phyloP scores from a whole-genome alignment of 495 filamentous ascomycete genomes.

The Filosporella fistucella region DNA sequence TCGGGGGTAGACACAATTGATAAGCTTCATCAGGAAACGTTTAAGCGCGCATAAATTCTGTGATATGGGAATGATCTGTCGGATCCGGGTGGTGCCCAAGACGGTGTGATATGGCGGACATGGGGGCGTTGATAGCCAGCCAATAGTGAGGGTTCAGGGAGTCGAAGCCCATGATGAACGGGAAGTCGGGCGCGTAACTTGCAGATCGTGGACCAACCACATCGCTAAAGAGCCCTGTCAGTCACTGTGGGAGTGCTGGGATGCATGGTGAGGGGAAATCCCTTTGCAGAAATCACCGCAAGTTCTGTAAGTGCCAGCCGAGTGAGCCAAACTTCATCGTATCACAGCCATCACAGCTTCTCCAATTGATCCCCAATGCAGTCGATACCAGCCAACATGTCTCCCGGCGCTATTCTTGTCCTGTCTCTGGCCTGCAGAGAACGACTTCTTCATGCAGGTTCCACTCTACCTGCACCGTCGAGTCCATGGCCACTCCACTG shows the following conservation, averaged over 20 bases:
- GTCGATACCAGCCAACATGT: neutral
- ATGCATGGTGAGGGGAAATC: neutral
- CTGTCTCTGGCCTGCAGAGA: neutral
- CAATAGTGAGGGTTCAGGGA: no score
- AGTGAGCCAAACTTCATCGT: neutral
- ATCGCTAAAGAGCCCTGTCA: neutral
- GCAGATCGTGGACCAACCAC: constrained; percentile 1
- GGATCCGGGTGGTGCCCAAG: no score
- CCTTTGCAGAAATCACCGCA: neutral
- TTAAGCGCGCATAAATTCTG: no score
- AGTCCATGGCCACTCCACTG: neutral
- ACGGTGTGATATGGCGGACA: no score
- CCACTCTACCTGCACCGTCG: neutral
- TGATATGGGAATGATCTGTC: no score
- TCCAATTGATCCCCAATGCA: neutral
- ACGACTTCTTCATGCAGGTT: neutral
- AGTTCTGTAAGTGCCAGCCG: neutral
- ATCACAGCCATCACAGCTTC: neutral
- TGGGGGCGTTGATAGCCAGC: no score
- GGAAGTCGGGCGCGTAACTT: constrained; percentile 6
- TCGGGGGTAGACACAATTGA: no score
- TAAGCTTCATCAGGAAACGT: no score
- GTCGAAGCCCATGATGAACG: no score
- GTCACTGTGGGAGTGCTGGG: no score
- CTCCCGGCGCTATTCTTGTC: neutral